Evolutionary conservation across 345 rosid genomes (phyloP).

Genomic region (Corchorus olitorius): DNA sequence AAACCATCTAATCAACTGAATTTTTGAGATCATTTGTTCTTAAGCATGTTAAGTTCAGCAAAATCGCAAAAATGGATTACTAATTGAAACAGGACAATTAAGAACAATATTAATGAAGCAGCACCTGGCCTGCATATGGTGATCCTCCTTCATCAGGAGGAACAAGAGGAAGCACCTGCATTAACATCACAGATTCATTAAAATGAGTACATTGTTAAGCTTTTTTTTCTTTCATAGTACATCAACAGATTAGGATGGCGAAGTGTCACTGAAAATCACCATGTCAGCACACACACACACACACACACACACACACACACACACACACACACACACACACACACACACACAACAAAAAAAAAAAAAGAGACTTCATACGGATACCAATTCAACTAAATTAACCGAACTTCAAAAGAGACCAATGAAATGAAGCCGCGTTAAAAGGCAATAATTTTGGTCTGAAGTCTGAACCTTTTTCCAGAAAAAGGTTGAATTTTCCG

Average conservation of each 20-base stretch:
- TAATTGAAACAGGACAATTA: not conserved
- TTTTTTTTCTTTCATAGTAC: not conserved
- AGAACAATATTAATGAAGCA: not conserved
- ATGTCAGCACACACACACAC: not conserved
- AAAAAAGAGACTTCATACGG: no score
- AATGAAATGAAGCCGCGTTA: not conserved
- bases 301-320: no score
- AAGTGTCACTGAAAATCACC: not conserved
- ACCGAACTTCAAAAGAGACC: not conserved
- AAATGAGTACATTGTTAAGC: not conserved
- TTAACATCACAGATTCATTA: constrained; percentile 1
- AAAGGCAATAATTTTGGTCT: not conserved
- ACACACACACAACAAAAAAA: no score
- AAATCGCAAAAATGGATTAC: not conserved
- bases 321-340: no score
- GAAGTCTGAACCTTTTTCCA: not conserved
- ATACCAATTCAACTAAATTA: not conserved
- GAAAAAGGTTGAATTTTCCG: not conserved
- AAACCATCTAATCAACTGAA: not conserved
- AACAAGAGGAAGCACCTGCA: constrained; percentile 95
- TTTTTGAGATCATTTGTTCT: not conserved
- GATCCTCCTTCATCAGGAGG: constrained; percentile 87
- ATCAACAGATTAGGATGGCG: not conserved
- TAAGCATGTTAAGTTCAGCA: not conserved
- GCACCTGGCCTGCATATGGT: constrained; percentile 93